Evolutionary conservation across 2,329 filamentous ascomycete genomes (phyloP).

Genomic region (Colletotrichum caudatum): DNA sequence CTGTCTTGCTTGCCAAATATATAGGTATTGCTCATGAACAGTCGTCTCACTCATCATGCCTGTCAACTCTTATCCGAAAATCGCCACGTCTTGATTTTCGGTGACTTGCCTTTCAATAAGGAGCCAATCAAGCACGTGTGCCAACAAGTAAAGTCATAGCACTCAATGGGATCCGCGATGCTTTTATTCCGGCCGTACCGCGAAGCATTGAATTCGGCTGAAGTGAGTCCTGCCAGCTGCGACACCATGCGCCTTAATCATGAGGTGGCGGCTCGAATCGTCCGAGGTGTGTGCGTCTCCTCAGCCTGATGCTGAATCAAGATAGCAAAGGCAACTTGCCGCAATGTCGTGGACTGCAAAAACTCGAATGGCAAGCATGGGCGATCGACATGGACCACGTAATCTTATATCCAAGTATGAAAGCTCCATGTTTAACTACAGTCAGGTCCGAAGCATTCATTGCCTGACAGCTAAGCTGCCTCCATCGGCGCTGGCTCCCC

Average conservation of each 20-base stretch:
- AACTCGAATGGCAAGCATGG: not conserved
- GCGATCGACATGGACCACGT: not conserved
- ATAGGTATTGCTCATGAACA: not conserved
- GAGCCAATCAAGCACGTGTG: not conserved
- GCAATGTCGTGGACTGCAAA: not conserved
- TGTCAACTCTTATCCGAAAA: not conserved
- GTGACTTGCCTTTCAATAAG: not conserved
- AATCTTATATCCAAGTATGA: not conserved
- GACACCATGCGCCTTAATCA: not conserved
- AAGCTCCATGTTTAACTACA: not conserved
- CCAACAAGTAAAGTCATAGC: not conserved
- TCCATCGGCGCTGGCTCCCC: not conserved
- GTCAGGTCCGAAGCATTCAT: not conserved
- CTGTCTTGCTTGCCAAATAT: not conserved
- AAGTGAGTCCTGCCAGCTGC: slow-evolving; percentile 11
- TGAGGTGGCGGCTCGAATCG: slow-evolving; percentile 3
- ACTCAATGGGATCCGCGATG: not conserved
- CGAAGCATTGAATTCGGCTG: slow-evolving; percentile 13
- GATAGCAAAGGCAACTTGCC: not conserved
- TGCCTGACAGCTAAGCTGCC: not conserved
- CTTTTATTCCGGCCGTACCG: not conserved
- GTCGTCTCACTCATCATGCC: not conserved
- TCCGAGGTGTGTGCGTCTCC: slow-evolving; percentile 10
- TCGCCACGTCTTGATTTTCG: not conserved
- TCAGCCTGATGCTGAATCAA: slow-evolving; percentile 1